Conservation (phyloP, 139 green algal genomes). For the Trebouxia sp. region DNA sequence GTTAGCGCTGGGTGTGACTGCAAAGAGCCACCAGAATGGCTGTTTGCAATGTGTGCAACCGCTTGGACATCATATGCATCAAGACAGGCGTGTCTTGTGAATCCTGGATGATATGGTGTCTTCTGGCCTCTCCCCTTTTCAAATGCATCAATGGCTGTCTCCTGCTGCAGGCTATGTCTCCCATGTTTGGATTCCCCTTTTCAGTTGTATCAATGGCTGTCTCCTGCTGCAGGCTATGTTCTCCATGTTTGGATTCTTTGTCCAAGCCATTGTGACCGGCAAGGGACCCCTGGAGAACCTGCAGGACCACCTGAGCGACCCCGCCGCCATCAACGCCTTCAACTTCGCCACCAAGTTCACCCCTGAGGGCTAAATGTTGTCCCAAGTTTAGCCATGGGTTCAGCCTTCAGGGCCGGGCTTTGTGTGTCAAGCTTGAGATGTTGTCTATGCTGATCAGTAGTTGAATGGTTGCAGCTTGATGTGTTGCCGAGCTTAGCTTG, state of each 20-base stretch:
- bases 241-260: conserved; percentile 80
- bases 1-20: too few relatives aligned
- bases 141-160: background rate
- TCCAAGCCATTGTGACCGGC: conserved; percentile 76
- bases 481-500: too few relatives aligned
- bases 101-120: too few relatives aligned
- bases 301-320: conserved; percentile 60
- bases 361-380: background rate
- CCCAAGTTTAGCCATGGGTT: background rate
- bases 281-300: conserved; percentile 65
- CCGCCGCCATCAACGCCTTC: conserved; percentile 64
- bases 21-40: too few relatives aligned
- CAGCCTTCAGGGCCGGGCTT: too few relatives aligned
- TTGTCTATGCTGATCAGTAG: too few relatives aligned
- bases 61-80: too few relatives aligned
- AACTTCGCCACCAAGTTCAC: conserved; percentile 78
- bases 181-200: background rate
- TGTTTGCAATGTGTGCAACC: too few relatives aligned
- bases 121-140: too few relatives aligned
- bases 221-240: conserved; percentile 67
- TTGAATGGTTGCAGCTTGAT: too few relatives aligned
- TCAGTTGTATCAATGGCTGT: background rate
- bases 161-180: background rate
- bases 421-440: too few relatives aligned
- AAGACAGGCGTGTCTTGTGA: too few relatives aligned